Evolutionary conservation across 2,329 filamentous ascomycete species (phyloP).

Genomic region (Scedosporium dehoogii): DNA sequence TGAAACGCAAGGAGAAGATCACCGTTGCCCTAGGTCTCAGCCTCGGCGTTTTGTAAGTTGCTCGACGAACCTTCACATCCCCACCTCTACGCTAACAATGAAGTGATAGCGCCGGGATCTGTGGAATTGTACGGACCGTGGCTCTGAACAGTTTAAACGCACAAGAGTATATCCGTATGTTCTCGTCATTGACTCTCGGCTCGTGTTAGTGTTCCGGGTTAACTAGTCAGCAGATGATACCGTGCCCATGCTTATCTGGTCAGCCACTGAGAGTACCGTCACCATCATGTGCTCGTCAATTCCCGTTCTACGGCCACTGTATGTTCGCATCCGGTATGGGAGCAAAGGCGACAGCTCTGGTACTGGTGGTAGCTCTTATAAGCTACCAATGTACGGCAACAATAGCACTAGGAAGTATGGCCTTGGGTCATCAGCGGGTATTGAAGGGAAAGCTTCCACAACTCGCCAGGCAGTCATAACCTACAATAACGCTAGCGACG

Average conservation of each 20-base stretch:
- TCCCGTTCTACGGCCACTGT: constrained; percentile 7
- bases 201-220: not conserved
- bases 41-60: constrained; percentile 28
- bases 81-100: not conserved
- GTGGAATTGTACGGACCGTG: constrained; percentile 18
- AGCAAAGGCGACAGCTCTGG: not conserved
- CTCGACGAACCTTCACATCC: not conserved
- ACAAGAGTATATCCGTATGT: constrained; percentile 13
- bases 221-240: constrained; percentile 9
- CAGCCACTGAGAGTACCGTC: constrained; percentile 13
- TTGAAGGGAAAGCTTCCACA: not conserved
- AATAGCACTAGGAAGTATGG: not conserved
- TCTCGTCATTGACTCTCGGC: not conserved
- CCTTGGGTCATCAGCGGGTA: not conserved
- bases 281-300: constrained; percentile 12
- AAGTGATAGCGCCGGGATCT: constrained; percentile 16
- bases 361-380: not conserved
- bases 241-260: constrained; percentile 13
- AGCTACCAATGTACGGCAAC: not conserved
- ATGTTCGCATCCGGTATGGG: not conserved
- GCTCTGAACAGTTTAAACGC: constrained; percentile 19
- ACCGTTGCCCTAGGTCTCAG: constrained; percentile 31
- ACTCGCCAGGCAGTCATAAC: not conserved
- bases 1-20: constrained; percentile 33
- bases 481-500: not conserved